Conservation (phyloP, 129 eudicot species). For the Artemisia argyi region DNA sequence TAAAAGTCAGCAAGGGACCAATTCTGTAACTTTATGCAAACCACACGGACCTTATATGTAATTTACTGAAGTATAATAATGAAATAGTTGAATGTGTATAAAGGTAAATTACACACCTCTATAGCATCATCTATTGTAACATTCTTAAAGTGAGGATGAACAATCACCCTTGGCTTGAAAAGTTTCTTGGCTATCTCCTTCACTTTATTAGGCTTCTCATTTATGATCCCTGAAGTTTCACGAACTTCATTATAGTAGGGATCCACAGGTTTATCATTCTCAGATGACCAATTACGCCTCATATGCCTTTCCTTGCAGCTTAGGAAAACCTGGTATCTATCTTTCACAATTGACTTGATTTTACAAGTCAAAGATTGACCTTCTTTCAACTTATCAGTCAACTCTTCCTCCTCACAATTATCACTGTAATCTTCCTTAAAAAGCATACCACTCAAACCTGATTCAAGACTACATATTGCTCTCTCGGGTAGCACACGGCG, state of each 20-base stretch:
- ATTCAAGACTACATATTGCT: slow-evolving; percentile 73
- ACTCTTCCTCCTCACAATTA: slow-evolving; percentile 63
- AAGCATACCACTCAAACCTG: slow-evolving; percentile 82
- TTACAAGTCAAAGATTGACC: slow-evolving; percentile 81
- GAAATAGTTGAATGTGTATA: neutral
- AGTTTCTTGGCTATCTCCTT: slow-evolving; percentile 90
- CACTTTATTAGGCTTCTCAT: slow-evolving; percentile 65
- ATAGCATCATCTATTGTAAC: slow-evolving; percentile 81
- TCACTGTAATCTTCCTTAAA: slow-evolving; percentile 70
- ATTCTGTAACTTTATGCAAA: too few relatives aligned
- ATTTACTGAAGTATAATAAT: neutral
- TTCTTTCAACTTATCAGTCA: slow-evolving; percentile 74
- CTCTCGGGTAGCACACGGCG: slow-evolving; percentile 78
- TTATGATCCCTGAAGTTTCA: slow-evolving; percentile 35
- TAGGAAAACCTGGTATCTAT: slow-evolving; percentile 76
- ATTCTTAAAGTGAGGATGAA: slow-evolving; percentile 85
- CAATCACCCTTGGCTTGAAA: slow-evolving; percentile 87
- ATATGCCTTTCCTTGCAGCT: slow-evolving; percentile 75
- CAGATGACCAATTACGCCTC: slow-evolving; percentile 64
- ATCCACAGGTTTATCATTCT: slow-evolving; percentile 48
- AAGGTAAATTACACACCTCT: slow-evolving; percentile 51
- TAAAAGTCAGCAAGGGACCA: too few relatives aligned
- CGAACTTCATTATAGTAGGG: slow-evolving; percentile 74
- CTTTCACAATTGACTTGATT: slow-evolving; percentile 65
- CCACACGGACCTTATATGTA: too few relatives aligned